Conservation (phyloP, 2,329 filamentous ascomycete genomes). For the Monosporascus sp. region DNA sequence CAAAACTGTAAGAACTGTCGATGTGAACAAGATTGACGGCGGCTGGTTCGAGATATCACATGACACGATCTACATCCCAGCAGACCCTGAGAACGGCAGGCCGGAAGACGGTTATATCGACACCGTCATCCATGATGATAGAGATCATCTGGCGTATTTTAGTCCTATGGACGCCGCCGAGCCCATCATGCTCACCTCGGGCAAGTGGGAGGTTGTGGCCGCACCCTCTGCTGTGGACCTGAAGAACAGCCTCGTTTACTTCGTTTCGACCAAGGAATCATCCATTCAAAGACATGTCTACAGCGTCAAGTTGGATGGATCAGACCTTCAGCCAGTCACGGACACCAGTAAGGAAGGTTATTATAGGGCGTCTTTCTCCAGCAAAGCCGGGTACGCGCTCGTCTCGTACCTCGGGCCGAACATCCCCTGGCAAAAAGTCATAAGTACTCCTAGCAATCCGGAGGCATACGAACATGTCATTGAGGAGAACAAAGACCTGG, state of each 20-base stretch:
- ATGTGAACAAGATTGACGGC: constrained; percentile 82
- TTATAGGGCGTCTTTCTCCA: constrained; percentile 80
- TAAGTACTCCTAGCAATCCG: constrained; percentile 71
- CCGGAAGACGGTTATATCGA: constrained; percentile 88
- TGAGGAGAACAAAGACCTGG: constrained; percentile 72
- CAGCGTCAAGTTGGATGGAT: constrained; percentile 78
- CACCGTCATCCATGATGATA: constrained; percentile 77
- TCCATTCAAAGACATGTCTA: constrained; percentile 91
- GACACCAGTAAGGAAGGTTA: constrained; percentile 70
- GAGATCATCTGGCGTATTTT: constrained; percentile 92
- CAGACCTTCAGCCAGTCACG: constrained; percentile 67
- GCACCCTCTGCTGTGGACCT: constrained; percentile 83
- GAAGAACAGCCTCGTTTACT: constrained; percentile 84
- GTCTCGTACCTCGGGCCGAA: constrained; percentile 78
- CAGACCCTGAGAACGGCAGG: constrained; percentile 71
- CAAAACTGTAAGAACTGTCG: constrained; percentile 71
- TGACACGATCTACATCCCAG: constrained; percentile 78
- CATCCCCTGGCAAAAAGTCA: constrained; percentile 86
- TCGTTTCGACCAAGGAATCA: constrained; percentile 78
- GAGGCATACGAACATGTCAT: constrained; percentile 63
- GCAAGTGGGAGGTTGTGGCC: constrained; percentile 85
- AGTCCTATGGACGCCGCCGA: constrained; percentile 76
- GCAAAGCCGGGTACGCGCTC: constrained; percentile 75
- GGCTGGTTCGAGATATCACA: constrained; percentile 97
- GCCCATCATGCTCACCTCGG: constrained; percentile 82